Evolutionary conservation across 176 grass and related monocot genomes (phyloP), one percentile per base, ranked within the genome.

Genomic region (Ampelocalamus luodianensis): DNA sequence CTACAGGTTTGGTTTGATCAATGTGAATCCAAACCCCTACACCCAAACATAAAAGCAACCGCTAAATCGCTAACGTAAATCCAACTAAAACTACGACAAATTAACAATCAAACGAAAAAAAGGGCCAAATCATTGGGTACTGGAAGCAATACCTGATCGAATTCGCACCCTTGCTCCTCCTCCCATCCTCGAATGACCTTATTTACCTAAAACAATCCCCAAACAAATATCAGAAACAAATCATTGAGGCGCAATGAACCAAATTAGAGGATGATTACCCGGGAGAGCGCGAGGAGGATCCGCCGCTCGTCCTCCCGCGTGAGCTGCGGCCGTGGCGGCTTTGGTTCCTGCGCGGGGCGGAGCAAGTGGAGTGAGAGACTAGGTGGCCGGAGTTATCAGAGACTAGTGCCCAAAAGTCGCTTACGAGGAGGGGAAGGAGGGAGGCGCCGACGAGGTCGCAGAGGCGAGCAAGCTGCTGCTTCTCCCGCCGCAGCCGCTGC

Each of bases 381-480:
- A 17, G 23, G 48, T 68, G 56, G 48, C 58, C 59, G 38, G 49
- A 72, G 36, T 48, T 10, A 48, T 14, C 50, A 34, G 11, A 58
- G n/a, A 48, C 27, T 11, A 26, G 53, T 10, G 37, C 10, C 5
- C 26, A 4, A 56, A 32, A 23, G 46, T 8, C 18, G 64, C 86
- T 74, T 75, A 94, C 92, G 68, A 86, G 72, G 78, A 89, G 76
- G 23, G 79, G 74, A 27, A 93, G 88, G 54, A 93, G 84, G 15
- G 89, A 87, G 67, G 48, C 36, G 17, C 81, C 53, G 71, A 91
- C 80, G 77, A 96, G 94, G 59, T 83, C 84, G 89, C 91, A 96
- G 46, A 93, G 81, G 54, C 81, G 68, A 50, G 86, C 69, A 4
- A 89, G 76, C 37, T 74, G 80, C 88, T 79, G 75, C 86, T 54